Percentiles rank a stretch among this genome's conserved stretches.
phyloP scores from a whole-genome alignment of 768 basidiomycete species.

The Lanmaoa rubissima region DNA sequence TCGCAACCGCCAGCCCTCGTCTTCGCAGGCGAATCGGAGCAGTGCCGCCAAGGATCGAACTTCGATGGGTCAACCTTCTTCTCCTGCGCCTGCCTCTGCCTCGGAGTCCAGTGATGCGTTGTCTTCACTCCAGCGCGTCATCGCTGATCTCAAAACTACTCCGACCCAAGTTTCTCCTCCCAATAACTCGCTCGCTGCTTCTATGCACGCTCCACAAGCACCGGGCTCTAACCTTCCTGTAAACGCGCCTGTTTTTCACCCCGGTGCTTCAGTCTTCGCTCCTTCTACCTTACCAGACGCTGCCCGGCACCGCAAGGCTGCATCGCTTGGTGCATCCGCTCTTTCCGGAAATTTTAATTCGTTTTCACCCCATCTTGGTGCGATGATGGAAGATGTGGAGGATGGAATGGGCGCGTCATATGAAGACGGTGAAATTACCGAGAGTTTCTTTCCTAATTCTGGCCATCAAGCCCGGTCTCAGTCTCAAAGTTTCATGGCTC shows the following conservation, averaged over 20 bases:
- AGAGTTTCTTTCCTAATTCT: constrained; percentile 46
- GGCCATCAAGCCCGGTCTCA: constrained; percentile 72
- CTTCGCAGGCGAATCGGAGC: constrained; percentile 57
- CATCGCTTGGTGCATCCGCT: constrained; percentile 61
- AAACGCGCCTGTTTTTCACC: constrained; percentile 75
- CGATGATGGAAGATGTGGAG: constrained; percentile 83
- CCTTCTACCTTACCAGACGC: constrained; percentile 43
- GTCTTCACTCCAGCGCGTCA: constrained; percentile 88
- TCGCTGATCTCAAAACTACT: constrained; percentile 88
- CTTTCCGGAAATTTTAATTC: constrained; percentile 62
- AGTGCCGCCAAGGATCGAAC: constrained; percentile 47
- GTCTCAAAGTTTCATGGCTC: constrained; percentile 83
- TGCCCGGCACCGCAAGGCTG: constrained; percentile 79
- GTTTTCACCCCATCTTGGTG: constrained; percentile 76
- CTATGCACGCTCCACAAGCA: constrained; percentile 48
- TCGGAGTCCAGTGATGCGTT: constrained; percentile 76
- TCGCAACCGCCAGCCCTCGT: constrained; percentile 57
- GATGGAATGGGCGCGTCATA: constrained; percentile 50
- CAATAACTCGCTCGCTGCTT: constrained; percentile 38
- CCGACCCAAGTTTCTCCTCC: constrained; percentile 45
- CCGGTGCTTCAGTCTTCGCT: constrained; percentile 58
- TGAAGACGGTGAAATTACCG: constrained; percentile 81
- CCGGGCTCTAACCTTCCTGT: constrained; percentile 51
- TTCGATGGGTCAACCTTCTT: constrained; percentile 37
- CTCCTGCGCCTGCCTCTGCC: constrained; percentile 49